phyloP scores from a whole-genome alignment of 1,284 basidiomycete genomes.

The Bondarzewia mesenterica region DNA sequence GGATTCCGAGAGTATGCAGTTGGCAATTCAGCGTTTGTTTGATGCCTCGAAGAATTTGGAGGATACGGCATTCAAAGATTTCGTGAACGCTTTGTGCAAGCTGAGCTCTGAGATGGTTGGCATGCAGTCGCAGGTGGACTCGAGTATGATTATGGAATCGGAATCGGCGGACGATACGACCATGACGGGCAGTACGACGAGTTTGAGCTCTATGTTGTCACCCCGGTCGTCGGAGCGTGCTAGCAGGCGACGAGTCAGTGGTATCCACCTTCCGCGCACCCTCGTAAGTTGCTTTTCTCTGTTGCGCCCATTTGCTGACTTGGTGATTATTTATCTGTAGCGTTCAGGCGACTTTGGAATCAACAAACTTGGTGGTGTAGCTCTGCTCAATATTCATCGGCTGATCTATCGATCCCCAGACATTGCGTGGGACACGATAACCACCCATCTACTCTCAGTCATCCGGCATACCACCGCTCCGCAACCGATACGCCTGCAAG shows the following conservation, averaged over 20 bases:
- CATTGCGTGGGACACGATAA: conserved; percentile 82
- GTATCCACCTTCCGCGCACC: conserved; percentile 72
- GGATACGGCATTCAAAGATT: conserved; percentile 75
- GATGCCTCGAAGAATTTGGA: conserved; percentile 80
- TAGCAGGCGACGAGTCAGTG: conserved; percentile 73
- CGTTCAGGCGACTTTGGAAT: conserved; percentile 82
- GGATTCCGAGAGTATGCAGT: conserved; percentile 66
- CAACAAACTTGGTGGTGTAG: conserved; percentile 73
- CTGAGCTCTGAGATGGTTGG: conserved; percentile 87
- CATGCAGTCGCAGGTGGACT: conserved; percentile 49
- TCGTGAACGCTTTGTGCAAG: conserved; percentile 77
- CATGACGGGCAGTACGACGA: conserved; percentile 14
- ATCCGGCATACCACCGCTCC: conserved; percentile 62
- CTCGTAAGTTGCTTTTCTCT: conserved; percentile 39
- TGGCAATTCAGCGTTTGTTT: conserved; percentile 73
- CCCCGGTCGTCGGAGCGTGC: conserved; percentile 35
- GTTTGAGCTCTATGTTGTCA: conserved; percentile 26
- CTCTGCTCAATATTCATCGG: conserved; percentile 77
- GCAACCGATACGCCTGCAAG: conserved; percentile 79
- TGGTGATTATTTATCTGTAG: conserved; percentile 26
- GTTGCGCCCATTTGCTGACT: neutral
- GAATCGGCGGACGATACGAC: conserved; percentile 35
- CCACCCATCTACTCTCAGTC: conserved; percentile 71
- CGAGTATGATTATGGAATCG: conserved; percentile 21
- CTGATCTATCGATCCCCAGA: conserved; percentile 74